Evolutionary conservation across 352 stramenopile genomes (phyloP).

Genomic region (Globisporangium lucens): DNA sequence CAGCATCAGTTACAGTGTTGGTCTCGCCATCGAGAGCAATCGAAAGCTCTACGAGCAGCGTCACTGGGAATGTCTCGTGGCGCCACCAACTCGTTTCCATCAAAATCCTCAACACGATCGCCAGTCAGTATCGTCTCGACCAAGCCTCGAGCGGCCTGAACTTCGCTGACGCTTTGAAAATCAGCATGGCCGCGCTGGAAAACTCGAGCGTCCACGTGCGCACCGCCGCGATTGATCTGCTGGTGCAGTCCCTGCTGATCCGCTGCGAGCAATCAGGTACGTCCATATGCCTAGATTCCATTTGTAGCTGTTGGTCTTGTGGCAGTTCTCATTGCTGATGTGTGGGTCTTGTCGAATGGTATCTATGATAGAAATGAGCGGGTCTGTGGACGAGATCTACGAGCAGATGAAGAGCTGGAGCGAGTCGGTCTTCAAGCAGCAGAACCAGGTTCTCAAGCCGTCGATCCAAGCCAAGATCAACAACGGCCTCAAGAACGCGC

Average conservation of each 20-base stretch:
- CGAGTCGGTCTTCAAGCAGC: constrained; percentile 71
- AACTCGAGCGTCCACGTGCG: constrained; percentile 79
- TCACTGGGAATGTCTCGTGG: constrained; percentile 34
- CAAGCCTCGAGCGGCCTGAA: constrained; percentile 44
- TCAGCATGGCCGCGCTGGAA: constrained; percentile 59
- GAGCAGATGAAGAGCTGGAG: constrained; percentile 76
- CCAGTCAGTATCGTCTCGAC: constrained; percentile 77
- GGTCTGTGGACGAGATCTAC: constrained; percentile 53
- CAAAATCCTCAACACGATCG: constrained; percentile 76
- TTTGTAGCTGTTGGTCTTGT: neutral
- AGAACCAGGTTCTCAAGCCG: constrained; percentile 64
- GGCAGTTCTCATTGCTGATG: neutral
- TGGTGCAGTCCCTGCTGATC: constrained; percentile 73
- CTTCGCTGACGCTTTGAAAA: constrained; percentile 60
- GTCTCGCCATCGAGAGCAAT: constrained; percentile 22
- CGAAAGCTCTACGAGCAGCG: constrained; percentile 3
- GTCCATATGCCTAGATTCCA: neutral
- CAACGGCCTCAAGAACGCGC: constrained; percentile 61
- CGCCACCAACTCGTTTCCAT: constrained; percentile 70
- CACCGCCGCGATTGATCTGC: constrained; percentile 59
- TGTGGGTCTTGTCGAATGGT: neutral
- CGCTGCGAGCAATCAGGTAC: constrained; percentile 72
- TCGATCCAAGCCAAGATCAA: constrained; percentile 84
- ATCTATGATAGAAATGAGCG: constrained; percentile 42
- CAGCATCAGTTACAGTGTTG: constrained; percentile 3